Base-by-base conservation (phyloP, 192 early-diverging fungal species). In the Thamnidium elegans region DNA sequence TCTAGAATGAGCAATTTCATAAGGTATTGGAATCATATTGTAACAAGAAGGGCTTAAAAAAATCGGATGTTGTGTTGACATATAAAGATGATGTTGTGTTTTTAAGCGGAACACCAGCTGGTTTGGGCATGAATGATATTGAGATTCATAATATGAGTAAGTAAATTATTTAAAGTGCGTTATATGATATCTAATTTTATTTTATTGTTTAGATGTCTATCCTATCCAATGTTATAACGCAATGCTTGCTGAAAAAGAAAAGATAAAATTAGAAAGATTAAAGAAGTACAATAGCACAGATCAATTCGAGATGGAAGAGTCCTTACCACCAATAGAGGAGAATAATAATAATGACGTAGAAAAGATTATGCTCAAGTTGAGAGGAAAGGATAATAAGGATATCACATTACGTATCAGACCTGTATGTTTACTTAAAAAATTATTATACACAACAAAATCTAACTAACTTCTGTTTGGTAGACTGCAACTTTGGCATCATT, bases 401-500 rank as follows among this genome's bases (percentile, higher is more conserved):
- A 54, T 46, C 6, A 31, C 7, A n/a, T 26, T 72, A 7, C 45
- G 65, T 17, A 64, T 55, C 4, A 66, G 62, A 19, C 65, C 51
- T 44, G 71, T 67, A 63, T 62, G 58, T 47, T 52, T 26, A 26
- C 26, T 26, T 26, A 1, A 3, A n/a, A 21, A 45, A 0, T 11
- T 10, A 23, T 13, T 8, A 7, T 42, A 31, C 4, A 44, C 9
- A 23, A 0, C 4, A 32, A 3, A 52, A n/a, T n/a, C 9, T 7
- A 9, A 50, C 1, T 36, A 15, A 61, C 23, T 4, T 45, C 20
- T 19, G 14, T 14, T 59, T 55, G 9, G 14, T 31, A 77, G 77
- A 69, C 78, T 9, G 76, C 83, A 0, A 67, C 63, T 7, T 56
- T 87, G 5, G 66, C 73, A 54, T 44, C 78, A 1, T 63, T 87